A percentile compares a stretch with the other conserved stretches of the same genome.
Conservation (phyloP, 2,329 filamentous ascomycete genomes). For the Dothiorella sarmentorum region DNA sequence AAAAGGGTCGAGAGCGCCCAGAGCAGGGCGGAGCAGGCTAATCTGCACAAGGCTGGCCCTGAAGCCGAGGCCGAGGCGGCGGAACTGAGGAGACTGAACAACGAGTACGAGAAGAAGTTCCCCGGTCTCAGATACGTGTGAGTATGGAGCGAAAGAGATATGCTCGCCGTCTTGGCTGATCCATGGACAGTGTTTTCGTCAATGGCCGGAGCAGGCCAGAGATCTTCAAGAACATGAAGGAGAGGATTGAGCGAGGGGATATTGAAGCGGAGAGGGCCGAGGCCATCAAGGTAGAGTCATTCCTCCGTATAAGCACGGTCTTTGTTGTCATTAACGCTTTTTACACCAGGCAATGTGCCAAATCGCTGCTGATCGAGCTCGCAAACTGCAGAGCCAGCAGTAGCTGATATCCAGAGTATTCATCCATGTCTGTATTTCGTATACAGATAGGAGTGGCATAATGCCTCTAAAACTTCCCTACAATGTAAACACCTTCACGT, state of each 20-base stretch:
- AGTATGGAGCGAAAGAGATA: constrained; percentile 22
- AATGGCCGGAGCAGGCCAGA: constrained; percentile 70
- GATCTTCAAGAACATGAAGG: constrained; percentile 79
- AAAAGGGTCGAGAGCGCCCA: constrained; percentile 78
- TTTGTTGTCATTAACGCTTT: constrained; percentile 21
- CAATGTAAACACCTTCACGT: neutral
- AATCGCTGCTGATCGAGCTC: constrained; percentile 76
- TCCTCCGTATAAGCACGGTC: neutral
- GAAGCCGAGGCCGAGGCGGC: constrained; percentile 52
- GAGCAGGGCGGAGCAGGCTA: constrained; percentile 77
- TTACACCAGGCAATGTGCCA: constrained; percentile 80
- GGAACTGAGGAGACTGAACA: constrained; percentile 63
- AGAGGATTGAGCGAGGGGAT: constrained; percentile 67
- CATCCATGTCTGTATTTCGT: neutral
- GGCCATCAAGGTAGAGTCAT: constrained; percentile 62
- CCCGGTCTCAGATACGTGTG: constrained; percentile 80
- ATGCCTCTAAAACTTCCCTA: neutral
- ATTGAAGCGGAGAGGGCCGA: constrained; percentile 65
- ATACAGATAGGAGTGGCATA: neutral
- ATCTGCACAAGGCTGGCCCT: constrained; percentile 52
- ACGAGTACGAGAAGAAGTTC: constrained; percentile 74
- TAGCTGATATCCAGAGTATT: neutral
- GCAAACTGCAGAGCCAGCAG: constrained; percentile 51
- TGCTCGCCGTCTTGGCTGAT: neutral
- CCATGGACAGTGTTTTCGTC: constrained; percentile 67